Evolutionary conservation across 2,329 filamentous ascomycete species (phyloP).

Genomic region (Botryotinia narcissicola): DNA sequence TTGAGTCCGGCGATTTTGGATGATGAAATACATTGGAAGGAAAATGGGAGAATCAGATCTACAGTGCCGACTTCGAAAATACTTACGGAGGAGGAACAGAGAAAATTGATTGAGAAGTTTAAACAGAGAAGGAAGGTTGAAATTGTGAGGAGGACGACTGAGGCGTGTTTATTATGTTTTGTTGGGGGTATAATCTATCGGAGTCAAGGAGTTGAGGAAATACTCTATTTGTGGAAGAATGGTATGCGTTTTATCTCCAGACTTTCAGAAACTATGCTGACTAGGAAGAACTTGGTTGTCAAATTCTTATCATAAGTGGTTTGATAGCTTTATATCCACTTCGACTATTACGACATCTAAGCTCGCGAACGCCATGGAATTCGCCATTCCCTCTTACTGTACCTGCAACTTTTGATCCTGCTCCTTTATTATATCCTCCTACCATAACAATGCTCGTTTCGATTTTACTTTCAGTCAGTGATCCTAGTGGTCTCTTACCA

Average conservation of each 20-base stretch:
- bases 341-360: slow-evolving; percentile 50
- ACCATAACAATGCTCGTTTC: slow-evolving; percentile 74
- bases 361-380: slow-evolving; percentile 29
- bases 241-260: slow-evolving; percentile 42
- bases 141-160: slow-evolving; percentile 51
- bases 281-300: slow-evolving; percentile 34
- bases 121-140: slow-evolving; percentile 48
- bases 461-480: slow-evolving; percentile 65
- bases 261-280: slow-evolving; percentile 26
- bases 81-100: slow-evolving; percentile 25
- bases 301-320: slow-evolving; percentile 37
- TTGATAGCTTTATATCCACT: slow-evolving; percentile 58
- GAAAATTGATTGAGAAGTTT: slow-evolving; percentile 38
- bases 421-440: slow-evolving; percentile 83
- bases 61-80: background rate
- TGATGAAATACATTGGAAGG: slow-evolving; percentile 34
- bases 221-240: slow-evolving; percentile 48
- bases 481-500: slow-evolving; percentile 62
- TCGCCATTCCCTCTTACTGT: slow-evolving; percentile 46
- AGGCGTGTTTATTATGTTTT: slow-evolving; percentile 51
- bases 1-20: slow-evolving; percentile 49
- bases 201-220: slow-evolving; percentile 46
- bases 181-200: slow-evolving; percentile 48
- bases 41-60: slow-evolving; percentile 23
- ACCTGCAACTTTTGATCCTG: slow-evolving; percentile 82